Conservation (phyloP, 1,284 basidiomycete genomes). For the Ceratobasidium sp. region DNA sequence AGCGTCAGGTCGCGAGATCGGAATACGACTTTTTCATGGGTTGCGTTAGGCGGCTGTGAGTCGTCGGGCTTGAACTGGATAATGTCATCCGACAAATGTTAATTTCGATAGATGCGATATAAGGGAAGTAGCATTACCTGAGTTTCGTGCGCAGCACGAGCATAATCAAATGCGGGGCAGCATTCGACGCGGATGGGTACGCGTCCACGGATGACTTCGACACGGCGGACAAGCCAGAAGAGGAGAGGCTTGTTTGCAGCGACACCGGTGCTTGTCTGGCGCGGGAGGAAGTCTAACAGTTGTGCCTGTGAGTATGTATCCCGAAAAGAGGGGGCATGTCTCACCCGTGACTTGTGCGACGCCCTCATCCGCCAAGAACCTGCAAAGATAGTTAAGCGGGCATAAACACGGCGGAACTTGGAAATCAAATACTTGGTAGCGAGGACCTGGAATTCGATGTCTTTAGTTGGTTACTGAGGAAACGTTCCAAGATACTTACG, state of each 20-base stretch:
- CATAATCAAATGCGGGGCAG: conserved; percentile 93
- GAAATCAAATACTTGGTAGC: conserved; percentile 68
- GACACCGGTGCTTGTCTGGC: conserved; percentile 56
- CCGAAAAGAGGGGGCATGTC: neutral
- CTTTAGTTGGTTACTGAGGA: conserved; percentile 27
- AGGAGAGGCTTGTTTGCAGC: conserved; percentile 64
- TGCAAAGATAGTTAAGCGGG: conserved; percentile 46
- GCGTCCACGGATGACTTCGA: conserved; percentile 82
- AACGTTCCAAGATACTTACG: conserved; percentile 55
- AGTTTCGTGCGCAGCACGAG: conserved; percentile 72
- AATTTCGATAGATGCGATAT: neutral
- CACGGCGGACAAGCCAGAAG: conserved; percentile 85
- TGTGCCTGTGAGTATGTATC: conserved; percentile 9
- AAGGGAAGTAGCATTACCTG: conserved; percentile 57
- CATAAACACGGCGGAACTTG: neutral
- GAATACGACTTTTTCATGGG: conserved; percentile 73
- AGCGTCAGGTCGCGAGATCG: conserved; percentile 65
- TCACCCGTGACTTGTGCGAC: conserved; percentile 79
- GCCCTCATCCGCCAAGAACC: conserved; percentile 80
- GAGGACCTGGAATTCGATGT: conserved; percentile 59
- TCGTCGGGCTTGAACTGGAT: conserved; percentile 56
- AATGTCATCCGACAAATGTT: neutral
- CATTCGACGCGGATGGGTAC: conserved; percentile 82
- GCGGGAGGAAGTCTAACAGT: conserved; percentile 73
- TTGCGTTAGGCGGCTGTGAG: conserved; percentile 50